Conservation (phyloP, 1,139 yeast species). For the Nakaseomyces uthaithaninus region DNA sequence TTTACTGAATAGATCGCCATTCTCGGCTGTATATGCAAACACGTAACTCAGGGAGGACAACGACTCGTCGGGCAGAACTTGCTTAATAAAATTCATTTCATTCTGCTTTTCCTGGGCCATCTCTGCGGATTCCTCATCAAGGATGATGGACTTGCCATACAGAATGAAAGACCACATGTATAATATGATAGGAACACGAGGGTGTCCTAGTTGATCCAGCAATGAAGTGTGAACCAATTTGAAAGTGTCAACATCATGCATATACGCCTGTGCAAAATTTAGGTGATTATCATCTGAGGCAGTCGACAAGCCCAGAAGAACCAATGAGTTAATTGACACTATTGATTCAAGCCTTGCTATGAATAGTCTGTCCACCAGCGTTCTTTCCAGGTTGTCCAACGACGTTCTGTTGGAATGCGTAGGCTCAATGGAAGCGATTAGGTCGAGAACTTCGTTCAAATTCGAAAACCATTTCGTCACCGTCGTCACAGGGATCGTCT, state of each 20-base stretch:
- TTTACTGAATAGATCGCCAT: not conserved
- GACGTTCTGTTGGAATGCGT: slow-evolving; percentile 2
- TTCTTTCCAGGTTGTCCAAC: slow-evolving; percentile 2
- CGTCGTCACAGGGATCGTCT: not conserved
- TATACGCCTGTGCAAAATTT: not conserved
- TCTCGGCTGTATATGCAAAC: slow-evolving; percentile 2
- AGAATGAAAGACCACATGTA: slow-evolving; percentile 68
- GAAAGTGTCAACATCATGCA: slow-evolving; percentile 3
- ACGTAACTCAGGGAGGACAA: not conserved
- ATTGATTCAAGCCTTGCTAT: slow-evolving; percentile 1
- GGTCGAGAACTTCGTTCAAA: not conserved
- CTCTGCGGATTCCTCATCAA: slow-evolving; percentile 36
- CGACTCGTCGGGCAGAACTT: slow-evolving; percentile 6
- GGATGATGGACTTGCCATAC: slow-evolving; percentile 45
- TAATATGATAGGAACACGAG: slow-evolving; percentile 2
- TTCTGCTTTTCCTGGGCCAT: slow-evolving; percentile 7
- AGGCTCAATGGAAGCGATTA: not conserved
- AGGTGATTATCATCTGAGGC: not conserved
- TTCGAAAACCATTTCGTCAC: slow-evolving; percentile 1
- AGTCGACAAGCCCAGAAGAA: slow-evolving; percentile 1
- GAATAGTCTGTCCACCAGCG: slow-evolving; percentile 4
- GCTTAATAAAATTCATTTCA: slow-evolving; percentile 24
- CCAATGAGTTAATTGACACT: not conserved
- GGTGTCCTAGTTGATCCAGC: slow-evolving; percentile 27
- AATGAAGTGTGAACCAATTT: not conserved